phyloP scores from a whole-genome alignment of 1,284 basidiomycete species.

The Moesziomyces sp. region DNA sequence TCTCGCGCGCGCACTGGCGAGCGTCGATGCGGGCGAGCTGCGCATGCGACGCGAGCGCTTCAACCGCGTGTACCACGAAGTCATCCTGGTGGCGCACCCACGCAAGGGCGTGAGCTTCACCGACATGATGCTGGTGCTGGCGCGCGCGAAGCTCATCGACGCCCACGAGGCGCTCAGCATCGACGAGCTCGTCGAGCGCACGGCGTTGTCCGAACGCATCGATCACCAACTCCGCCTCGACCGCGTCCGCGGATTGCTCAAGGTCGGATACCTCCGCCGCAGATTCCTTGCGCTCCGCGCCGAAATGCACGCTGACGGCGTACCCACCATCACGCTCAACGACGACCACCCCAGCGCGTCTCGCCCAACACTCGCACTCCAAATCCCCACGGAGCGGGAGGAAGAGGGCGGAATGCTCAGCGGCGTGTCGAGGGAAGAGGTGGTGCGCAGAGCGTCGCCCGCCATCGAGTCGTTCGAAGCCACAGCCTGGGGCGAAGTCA shows the following conservation, averaged over 20 bases:
- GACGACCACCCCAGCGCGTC: slow-evolving; percentile 1
- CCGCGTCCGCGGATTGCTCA: slow-evolving; percentile 57
- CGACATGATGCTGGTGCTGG: slow-evolving; percentile 86
- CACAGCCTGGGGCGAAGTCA: slow-evolving; percentile 51
- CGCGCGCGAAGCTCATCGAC: slow-evolving; percentile 91
- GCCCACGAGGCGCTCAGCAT: slow-evolving; percentile 71
- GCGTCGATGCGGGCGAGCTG: slow-evolving; percentile 49
- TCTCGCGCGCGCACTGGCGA: slow-evolving; percentile 31
- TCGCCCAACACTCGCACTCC: slow-evolving; percentile 12
- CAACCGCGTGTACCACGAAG: slow-evolving; percentile 65
- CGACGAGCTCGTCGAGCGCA: slow-evolving; percentile 62
- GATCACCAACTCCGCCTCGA: slow-evolving; percentile 60
- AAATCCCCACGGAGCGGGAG: no score
- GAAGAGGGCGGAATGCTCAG: no score
- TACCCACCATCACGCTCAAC: slow-evolving; percentile 27
- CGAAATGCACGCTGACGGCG: slow-evolving; percentile 25
- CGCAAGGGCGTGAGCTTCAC: slow-evolving; percentile 83
- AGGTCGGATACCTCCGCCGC: slow-evolving; percentile 55
- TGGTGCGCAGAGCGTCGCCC: slow-evolving; percentile 44
- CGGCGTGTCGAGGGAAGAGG: slow-evolving; percentile 24
- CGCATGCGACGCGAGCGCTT: slow-evolving; percentile 54
- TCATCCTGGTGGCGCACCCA: slow-evolving; percentile 72
- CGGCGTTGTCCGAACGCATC: slow-evolving; percentile 52
- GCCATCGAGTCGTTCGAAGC: slow-evolving; percentile 46
- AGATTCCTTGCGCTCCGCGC: slow-evolving; percentile 50